A percentile compares a stretch with the other conserved stretches of the same genome.
Conservation (phyloP, 208 protist genomes). For the Wallacemonas collosoma region DNA sequence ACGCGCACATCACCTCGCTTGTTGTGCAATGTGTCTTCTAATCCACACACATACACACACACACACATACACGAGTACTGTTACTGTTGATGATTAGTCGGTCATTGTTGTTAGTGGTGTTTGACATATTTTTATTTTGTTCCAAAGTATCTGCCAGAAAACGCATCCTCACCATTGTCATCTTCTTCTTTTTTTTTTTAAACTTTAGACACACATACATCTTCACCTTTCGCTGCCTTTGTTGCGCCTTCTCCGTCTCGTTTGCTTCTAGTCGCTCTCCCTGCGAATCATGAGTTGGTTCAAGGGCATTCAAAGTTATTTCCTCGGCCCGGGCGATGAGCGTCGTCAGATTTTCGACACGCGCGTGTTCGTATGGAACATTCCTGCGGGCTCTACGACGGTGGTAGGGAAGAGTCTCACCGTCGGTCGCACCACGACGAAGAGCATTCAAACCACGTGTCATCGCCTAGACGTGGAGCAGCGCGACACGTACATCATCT, state of each 20-base stretch:
- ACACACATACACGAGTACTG: too few species aligned
- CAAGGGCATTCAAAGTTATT: slow-evolving; percentile 37
- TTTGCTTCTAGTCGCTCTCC: not conserved
- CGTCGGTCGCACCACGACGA: slow-evolving; percentile 41
- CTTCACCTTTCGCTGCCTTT: not conserved
- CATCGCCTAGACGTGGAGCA: slow-evolving; percentile 48
- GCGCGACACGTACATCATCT: slow-evolving; percentile 65
- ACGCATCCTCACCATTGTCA: too few species aligned
- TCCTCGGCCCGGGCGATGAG: slow-evolving; percentile 27
- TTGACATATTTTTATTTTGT: too few species aligned
- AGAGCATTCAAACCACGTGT: slow-evolving; percentile 52
- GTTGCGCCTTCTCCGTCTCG: not conserved
- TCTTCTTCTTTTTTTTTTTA: too few species aligned
- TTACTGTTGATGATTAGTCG: too few species aligned
- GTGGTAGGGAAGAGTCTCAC: slow-evolving; percentile 46
- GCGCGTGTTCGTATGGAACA: slow-evolving; percentile 82
- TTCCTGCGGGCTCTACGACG: slow-evolving; percentile 53
- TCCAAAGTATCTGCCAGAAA: too few species aligned
- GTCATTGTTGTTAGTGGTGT: too few species aligned
- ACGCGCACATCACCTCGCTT: too few species aligned
- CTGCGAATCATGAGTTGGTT: slow-evolving; percentile 44
- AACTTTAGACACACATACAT: too few species aligned
- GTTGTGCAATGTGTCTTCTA: too few species aligned
- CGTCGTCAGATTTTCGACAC: slow-evolving; percentile 61
- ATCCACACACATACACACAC: too few species aligned